phyloP scores from a whole-genome alignment of 129 eudicot genomes.

The Centaurea solstitialis region DNA sequence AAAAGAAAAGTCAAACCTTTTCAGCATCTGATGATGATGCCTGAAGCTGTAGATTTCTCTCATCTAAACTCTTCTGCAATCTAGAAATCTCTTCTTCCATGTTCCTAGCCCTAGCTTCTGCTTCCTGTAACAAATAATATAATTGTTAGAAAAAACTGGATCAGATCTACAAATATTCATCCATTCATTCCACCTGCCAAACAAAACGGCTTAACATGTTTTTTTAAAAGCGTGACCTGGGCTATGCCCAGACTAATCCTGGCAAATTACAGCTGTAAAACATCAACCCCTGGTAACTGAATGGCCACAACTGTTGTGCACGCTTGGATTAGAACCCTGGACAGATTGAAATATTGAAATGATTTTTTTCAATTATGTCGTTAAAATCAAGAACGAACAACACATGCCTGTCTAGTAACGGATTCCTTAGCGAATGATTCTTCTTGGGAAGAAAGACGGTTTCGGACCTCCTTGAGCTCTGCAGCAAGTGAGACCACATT shows the following conservation, averaged over 20 bases:
- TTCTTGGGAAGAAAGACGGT: conserved; percentile 69
- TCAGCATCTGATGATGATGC: conserved; percentile 70
- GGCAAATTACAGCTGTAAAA: too few relatives aligned
- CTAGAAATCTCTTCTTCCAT: conserved; percentile 71
- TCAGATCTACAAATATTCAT: background rate
- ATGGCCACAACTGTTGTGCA: too few relatives aligned
- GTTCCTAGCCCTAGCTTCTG: conserved; percentile 68
- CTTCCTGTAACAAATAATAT: conserved; percentile 54
- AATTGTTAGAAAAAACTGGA: conserved; percentile 5
- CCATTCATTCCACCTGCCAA: too few relatives aligned
- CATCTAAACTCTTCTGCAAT: conserved; percentile 76
- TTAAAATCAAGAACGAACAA: conserved; percentile 9
- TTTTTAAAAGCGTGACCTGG: too few relatives aligned
- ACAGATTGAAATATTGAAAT: too few relatives aligned
- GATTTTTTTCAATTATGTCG: conserved; percentile 7
- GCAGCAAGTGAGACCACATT: conserved; percentile 88
- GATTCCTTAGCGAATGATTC: conserved; percentile 71
- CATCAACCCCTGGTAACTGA: too few relatives aligned
- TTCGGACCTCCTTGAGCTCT: conserved; percentile 88
- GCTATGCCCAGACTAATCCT: too few relatives aligned
- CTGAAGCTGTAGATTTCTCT: conserved; percentile 61
- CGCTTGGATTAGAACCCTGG: too few relatives aligned
- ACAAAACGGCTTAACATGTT: background rate
- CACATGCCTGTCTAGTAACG: conserved; percentile 78
- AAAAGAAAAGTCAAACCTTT: conserved; percentile 45